These are phyloP conservation scores for Xylariomycetidae sp. DNA, from an alignment of 2,329 filamentous ascomycete genomes.

Conservation along the genomic window DNA sequence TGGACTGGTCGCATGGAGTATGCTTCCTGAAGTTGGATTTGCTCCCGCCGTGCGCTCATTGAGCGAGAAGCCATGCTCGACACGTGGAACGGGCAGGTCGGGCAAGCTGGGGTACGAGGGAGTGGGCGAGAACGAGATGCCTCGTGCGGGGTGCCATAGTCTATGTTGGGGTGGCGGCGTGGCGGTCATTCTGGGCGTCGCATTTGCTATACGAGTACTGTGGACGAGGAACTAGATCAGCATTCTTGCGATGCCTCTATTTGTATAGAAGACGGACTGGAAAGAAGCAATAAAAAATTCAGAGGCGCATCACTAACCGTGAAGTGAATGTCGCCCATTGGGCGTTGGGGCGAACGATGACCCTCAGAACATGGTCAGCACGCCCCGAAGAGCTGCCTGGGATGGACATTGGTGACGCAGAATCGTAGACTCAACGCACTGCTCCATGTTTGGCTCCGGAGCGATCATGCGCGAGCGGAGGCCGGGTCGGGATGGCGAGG, in stretches of 20 bases:
- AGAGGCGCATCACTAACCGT: conserved; percentile 16
- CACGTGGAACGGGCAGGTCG: too few relatives aligned
- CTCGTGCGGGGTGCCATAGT: conserved; percentile 28
- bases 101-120: conserved; percentile 9
- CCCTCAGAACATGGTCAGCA: conserved; percentile 26
- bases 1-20: too few relatives aligned
- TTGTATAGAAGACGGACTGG: background rate
- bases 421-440: conserved; percentile 11
- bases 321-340: conserved; percentile 6
- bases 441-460: conserved; percentile 23
- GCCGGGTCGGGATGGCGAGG: background rate
- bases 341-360: conserved; percentile 13
- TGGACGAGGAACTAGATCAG: too few relatives aligned
- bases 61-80: too few relatives aligned
- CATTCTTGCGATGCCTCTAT: too few relatives aligned
- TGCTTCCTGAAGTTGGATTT: too few relatives aligned
- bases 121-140: conserved; percentile 26
- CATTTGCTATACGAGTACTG: conserved; percentile 9
- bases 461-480: background rate
- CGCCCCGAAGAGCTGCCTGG: conserved; percentile 16
- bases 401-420: conserved; percentile 21
- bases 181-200: conserved; percentile 16
- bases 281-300: background rate
- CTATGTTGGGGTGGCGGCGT: conserved; percentile 20
- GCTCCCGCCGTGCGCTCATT: too few relatives aligned